Base-by-base conservation (phyloP, 306 rosid species). In the Quercus gilva region DNA sequence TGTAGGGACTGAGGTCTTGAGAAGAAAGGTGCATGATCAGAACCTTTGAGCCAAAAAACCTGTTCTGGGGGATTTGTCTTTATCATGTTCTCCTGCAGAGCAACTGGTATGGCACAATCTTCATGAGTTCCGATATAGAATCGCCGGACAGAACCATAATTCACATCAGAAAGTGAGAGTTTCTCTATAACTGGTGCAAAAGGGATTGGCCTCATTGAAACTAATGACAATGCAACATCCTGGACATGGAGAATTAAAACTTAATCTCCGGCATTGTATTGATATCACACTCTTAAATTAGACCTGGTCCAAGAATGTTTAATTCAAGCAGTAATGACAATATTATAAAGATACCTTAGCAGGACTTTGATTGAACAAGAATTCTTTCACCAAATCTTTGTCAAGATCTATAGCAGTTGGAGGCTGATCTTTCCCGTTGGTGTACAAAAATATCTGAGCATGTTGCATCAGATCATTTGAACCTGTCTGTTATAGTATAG, bases 1-100 rank as follows among this genome's bases (percentile, higher is more conserved):
- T 96, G 95, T 43, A 96, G 81, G 60, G 98, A 97, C 87, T 96
- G 99, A 80, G 98, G 98, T 83, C 88, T 96, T 35, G 99, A 96
- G 93, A 96, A 96, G 77, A 96, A 93, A 2, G 99, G 99, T 6
- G 98, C 88, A 84, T 96, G 99, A 84, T 96, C 98, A 4, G 98
- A 94, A 10, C 94, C 93, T 80, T 96, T 96, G 53, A 96, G 75
- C 53, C 84, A 81, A 75, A 93, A 90, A 69, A 89, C 96, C 77
- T 86, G 85, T 55, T 96, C 93, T 1, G 98, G 96, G 15, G 94
- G 90, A 81, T 86, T 90, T 49, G 82, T 89, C 5, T 89, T 85
- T 77, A 91, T 86, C 96, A 93, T 96, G 79, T 73, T 82, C 78
- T 93, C 96, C 79, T 96, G 99, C 43, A 86, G 84, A 7, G 89